Evolutionary conservation across 148 eudicot genomes (phyloP), one percentile per base, ranked within the genome.

Genomic region (Chenopodium berlandieri): DNA sequence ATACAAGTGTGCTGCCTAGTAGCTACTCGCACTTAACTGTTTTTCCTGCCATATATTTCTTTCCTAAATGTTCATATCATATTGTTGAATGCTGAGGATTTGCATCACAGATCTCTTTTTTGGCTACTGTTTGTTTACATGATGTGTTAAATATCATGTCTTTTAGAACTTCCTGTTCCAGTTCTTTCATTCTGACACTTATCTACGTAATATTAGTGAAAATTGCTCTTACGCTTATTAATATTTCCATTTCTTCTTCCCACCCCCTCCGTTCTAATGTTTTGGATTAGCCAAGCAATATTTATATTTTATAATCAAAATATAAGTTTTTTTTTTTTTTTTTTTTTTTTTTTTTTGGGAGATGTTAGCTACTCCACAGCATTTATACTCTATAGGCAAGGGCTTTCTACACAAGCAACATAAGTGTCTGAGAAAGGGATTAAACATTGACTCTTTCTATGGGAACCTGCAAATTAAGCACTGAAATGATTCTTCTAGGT

Each of bases 401-500:
- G 48, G 31, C 25, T 78, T 25, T 46, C 47, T 78, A 78, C 73
- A 65, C 19, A 34, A 70, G 75, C 47, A 54, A 23, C 56, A 40
- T n/a, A 9, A 56, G 37, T 58, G 70, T 30, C 52, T 71, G 31
- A 14, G 54, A 16, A 60, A 63, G 37, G 70, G 56, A 37, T 17
- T 5, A 75, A 19, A 65, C 32, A 27, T 23, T 40, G 69, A 37
- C 47, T 46, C 44, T 30, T 79, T 31, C 1, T 58, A 77, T 27
- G 71, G 71, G 10, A 23, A 14, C 71, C 37, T 30, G 22, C 37
- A 12, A 67, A 67, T 27, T 67, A 30, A 67, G 71, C 37, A 30
- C 71, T 67, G 37, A 67, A 67, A 10, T 67, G 19, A 69, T 56
- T 56, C 54, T 56, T 56, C 22, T 56, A 56, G 62, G 46, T 14